Percentiles rank a stretch among this genome's conserved stretches.
Evolutionary conservation across 441 rosid species (phyloP).

Genomic region (Populus hybrid): DNA sequence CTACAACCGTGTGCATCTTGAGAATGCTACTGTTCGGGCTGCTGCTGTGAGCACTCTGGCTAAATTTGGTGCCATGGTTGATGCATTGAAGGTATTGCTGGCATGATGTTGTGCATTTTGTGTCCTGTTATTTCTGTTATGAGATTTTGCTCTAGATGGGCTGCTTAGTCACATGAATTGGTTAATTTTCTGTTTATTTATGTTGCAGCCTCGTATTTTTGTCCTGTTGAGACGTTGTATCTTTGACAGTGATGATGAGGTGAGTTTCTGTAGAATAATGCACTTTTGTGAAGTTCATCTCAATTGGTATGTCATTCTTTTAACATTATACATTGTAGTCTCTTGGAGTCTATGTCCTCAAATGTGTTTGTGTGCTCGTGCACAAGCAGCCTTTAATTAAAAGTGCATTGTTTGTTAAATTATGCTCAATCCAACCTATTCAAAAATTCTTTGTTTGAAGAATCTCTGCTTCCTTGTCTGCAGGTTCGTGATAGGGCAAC

Average conservation of each 20-base stretch:
- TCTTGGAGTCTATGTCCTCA: not conserved
- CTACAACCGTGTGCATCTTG: slow-evolving; percentile 96
- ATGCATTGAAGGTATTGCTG: slow-evolving; percentile 68
- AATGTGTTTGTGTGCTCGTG: not conserved
- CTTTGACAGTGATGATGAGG: slow-evolving; percentile 97
- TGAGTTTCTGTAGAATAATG: slow-evolving; percentile 26
- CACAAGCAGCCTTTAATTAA: not conserved
- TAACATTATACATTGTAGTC: not conserved
- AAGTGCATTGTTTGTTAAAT: not conserved
- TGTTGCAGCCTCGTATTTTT: slow-evolving; percentile 77
- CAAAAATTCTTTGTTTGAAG: not conserved
- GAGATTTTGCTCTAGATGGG: not conserved
- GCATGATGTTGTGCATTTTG: not conserved
- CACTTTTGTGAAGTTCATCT: not conserved
- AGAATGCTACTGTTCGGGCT: slow-evolving; percentile 96
- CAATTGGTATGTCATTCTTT: not conserved
- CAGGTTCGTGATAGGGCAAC: slow-evolving; percentile 99
- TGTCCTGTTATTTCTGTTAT: slow-evolving; percentile 2
- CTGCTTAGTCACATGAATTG: slow-evolving; percentile 15
- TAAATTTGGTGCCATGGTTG: slow-evolving; percentile 91
- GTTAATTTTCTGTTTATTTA: slow-evolving; percentile 15
- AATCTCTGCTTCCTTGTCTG: slow-evolving; percentile 1
- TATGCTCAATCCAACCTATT: not conserved
- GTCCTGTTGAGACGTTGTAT: slow-evolving; percentile 90
- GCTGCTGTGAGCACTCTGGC: slow-evolving; percentile 95